Percentiles rank a stretch among this genome's conserved stretches.
These are phyloP conservation scores for Camelina neglecta DNA, from an alignment of 345 rosid genomes.

Conservation along the genomic window DNA sequence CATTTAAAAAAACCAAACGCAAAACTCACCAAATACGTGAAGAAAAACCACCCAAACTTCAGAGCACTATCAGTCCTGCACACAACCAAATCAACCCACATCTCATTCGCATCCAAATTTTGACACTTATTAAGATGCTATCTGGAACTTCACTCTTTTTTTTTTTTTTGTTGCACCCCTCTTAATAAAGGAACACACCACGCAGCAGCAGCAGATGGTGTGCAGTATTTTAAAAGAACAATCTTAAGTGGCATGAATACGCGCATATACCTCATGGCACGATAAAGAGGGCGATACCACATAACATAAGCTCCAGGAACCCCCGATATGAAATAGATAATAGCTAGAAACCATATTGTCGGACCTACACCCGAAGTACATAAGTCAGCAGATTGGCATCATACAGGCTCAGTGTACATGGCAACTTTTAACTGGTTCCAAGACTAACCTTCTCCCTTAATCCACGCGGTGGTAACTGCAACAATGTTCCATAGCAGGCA, in stretches of 20 bases:
- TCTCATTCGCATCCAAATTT: background rate
- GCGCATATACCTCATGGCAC: constrained; percentile 80
- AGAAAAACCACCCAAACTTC: constrained; percentile 94
- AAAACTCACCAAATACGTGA: constrained; percentile 67
- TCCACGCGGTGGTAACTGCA: constrained; percentile 89
- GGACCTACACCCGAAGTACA: constrained; percentile 57
- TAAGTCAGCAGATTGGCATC: constrained; percentile 24
- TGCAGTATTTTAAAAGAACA: background rate
- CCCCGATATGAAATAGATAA: constrained; percentile 88
- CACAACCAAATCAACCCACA: constrained; percentile 35
- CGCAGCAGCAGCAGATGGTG: constrained; percentile 18
- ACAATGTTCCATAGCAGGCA: constrained; percentile 88
- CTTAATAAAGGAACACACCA: constrained; percentile 14
- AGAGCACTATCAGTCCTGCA: constrained; percentile 97
- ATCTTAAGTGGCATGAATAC: constrained; percentile 17
- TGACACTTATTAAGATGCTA: constrained; percentile 8
- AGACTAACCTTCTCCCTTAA: constrained; percentile 83
- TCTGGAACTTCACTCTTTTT: background rate
- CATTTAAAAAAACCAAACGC: constrained; percentile 13
- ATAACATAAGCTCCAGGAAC: constrained; percentile 84
- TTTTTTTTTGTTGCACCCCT: background rate
- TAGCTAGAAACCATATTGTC: constrained; percentile 93
- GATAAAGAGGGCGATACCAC: constrained; percentile 97
- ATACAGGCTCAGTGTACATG: constrained; percentile 15
- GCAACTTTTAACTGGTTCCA: constrained; percentile 12